Evolutionary conservation across 495 filamentous ascomycete species (phyloP), one percentile per base, ranked within the genome.

Genomic region (Bombardia bombarda): DNA sequence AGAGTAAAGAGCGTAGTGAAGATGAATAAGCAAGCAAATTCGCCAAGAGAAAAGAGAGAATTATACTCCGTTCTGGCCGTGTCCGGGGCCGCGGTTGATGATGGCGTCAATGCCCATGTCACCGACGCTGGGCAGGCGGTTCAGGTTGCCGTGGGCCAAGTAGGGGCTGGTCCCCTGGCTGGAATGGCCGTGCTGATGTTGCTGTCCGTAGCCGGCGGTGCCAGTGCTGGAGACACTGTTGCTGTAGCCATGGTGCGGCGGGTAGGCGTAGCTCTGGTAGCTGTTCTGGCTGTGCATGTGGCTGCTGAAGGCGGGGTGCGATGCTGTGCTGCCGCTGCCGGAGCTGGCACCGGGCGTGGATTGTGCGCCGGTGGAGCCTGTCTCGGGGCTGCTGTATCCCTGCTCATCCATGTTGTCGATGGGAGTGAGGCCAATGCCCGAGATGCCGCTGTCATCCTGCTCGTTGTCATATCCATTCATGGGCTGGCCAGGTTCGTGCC

Each of bases 41-140:
- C n/a, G n/a, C n/a, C n/a, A n/a, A n/a, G n/a, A n/a, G n/a, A n/a
- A n/a, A 24, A 38, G 34, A 34, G 26, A 46, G 24, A 17, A 30
- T 49, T 32, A 52, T 28, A 42, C 38, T 20, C 43, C 36, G n/a
- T 49, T 50, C 12, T 26, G 12, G 17, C 25, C 37, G 22, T 36
- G 43, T 25, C 40, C 47, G 22, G 51, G 42, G 32, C 49, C 68
- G 58, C 73, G 62, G 55, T 74, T 74, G 38, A 76, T 71, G 41
- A 78, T 72, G 21, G 69, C 60, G 45, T 69, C 71, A 55, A 78
- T 78, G 22, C 71, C 72, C 70, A 76, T 75, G 55, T 78, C 70
- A 7, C 55, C 53, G 38, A 73, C 68, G 42, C 69, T 73, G 0
- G 72, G 69, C n/a, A 74, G 59, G 8, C 73, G 53, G 49, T 61